Evolutionary conservation across 2,329 filamentous ascomycete species (phyloP), one percentile per base, ranked within the genome.

Genomic region (Penicillium sp.): DNA sequence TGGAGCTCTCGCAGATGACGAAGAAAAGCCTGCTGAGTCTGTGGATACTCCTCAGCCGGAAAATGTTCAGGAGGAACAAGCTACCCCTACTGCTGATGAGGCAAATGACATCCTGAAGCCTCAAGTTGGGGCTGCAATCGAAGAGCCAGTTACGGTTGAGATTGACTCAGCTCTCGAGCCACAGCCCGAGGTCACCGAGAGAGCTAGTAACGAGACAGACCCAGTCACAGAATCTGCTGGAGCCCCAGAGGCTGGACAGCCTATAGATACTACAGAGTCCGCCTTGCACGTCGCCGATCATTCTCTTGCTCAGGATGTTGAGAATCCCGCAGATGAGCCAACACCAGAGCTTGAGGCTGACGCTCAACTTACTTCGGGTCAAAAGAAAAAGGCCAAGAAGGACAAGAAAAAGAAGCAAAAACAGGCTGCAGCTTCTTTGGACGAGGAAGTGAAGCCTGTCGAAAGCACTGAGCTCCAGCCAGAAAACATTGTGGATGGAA

Each of bases 361-460:
- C 38, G 43, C 45, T 8, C 42, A 47, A 13, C 44, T 56, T 44
- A 58, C 56, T 9, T 27, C 56, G 8, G 51, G 55, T 0, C 51
- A 58, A 32, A 61, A 59, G 50, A 67, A 62, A 48, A 72, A 67
- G 49, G 59, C 58, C 9, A 72, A 72, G 60, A 74, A 72, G 49
- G 61, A 56, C 28, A 56, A 57, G 39, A 57, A 59, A 38, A 56
- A 54, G 51, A 58, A 57, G 49, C 55, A 54, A 32, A 47, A 51
- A 33, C 37, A 58, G 33, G 49, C 48, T 40, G 32, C 50, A 28
- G 45, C 47, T 44, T 52, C 50, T 11, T 25, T 51, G 35, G 27
- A 32, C 13, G 48, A 53, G 6, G 48, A 53, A 4, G 42, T 57
- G 4, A 49, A 47, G n/a, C 38, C 33, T 29, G 29, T 32, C 11